Base-by-base conservation (phyloP, 257 asterid species). In the Striga asiatica region DNA sequence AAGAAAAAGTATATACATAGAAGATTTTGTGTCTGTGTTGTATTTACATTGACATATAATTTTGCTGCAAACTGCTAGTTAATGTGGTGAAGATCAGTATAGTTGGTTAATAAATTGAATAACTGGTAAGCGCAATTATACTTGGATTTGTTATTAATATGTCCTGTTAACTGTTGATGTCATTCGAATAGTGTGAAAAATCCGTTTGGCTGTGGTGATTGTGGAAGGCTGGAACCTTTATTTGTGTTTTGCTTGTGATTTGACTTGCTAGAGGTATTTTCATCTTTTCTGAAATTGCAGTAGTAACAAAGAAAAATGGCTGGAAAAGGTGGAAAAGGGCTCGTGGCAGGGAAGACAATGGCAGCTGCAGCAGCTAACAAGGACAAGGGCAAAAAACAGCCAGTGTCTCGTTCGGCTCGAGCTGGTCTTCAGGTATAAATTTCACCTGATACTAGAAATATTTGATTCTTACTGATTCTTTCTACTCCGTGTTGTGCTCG, bases 241-340 rank as follows among this genome's bases (percentile, higher is more conserved):
- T 7, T 0, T 34, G 11, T 2, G 6, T 34, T 10, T 6, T 39
- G 5, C 8, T 8, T 29, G 22, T 4, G 16, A 34, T 34, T 43
- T 10, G 12, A 34, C 1, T 8, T 8, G n/a, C n/a, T 34, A 13
- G 4, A 1, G 10, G 0, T 1, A n/a, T 14, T 46, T 8, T 20
- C 5, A 41, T 8, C 38, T 7, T 7, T 5, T 55, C 39, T 11
- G 39, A 46, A 14, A 9, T 2, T 11, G 61, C n/a, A n/a, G n/a
- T 35, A 13, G 45, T 54, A 20, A 19, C 41, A 47, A 34, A 41
- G 52, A 8, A 47, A 51, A 54, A 89, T 89, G 97, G 97, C 97
- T 27, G 97, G 97, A 51, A 89, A 89, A 71, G 97, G 97, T 46
- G 97, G 97, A 32, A 88, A 88, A 68, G 97, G 97, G 23, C 94